Evolutionary conservation across 208 protist species (phyloP).

Genomic region (Baffinella frigidus): DNA sequence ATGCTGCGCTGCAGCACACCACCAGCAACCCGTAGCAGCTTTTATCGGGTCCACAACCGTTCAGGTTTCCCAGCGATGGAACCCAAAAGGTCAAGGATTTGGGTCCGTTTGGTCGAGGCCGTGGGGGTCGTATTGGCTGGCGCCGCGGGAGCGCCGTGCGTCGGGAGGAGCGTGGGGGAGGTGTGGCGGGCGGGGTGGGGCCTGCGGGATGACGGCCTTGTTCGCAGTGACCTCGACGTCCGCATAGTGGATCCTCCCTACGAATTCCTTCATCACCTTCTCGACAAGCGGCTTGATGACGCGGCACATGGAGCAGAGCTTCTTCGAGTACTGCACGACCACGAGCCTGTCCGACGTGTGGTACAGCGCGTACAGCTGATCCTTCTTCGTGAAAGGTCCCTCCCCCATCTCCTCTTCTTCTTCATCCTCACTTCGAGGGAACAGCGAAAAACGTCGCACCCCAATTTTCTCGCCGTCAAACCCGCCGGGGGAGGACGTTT

Average conservation of each 20-base stretch:
- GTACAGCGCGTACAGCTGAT: too few species aligned
- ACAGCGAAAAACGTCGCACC: too few species aligned
- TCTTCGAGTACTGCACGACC: constrained; percentile 16
- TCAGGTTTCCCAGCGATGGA: too few species aligned
- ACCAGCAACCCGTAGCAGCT: too few species aligned
- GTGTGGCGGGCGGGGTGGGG: too few species aligned
- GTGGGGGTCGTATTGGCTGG: not conserved
- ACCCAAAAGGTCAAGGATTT: not conserved
- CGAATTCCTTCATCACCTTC: not conserved
- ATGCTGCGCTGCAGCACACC: too few species aligned
- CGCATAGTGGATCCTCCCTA: not conserved
- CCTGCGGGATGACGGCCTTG: constrained; percentile 4
- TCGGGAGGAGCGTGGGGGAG: not conserved
- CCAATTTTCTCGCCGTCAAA: too few species aligned
- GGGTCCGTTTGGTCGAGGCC: not conserved
- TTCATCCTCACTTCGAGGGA: too few species aligned
- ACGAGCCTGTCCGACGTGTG: not conserved
- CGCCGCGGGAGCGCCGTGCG: not conserved
- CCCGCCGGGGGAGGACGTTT: too few species aligned
- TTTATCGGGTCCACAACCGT: too few species aligned
- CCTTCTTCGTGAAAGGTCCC: too few species aligned
- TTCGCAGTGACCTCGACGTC: not conserved
- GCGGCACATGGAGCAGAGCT: constrained; percentile 8
- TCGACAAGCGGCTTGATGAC: not conserved
- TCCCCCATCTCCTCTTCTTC: too few species aligned